Conservation (phyloP, 768 basidiomycete species). For the Naganishia friedmannii region DNA sequence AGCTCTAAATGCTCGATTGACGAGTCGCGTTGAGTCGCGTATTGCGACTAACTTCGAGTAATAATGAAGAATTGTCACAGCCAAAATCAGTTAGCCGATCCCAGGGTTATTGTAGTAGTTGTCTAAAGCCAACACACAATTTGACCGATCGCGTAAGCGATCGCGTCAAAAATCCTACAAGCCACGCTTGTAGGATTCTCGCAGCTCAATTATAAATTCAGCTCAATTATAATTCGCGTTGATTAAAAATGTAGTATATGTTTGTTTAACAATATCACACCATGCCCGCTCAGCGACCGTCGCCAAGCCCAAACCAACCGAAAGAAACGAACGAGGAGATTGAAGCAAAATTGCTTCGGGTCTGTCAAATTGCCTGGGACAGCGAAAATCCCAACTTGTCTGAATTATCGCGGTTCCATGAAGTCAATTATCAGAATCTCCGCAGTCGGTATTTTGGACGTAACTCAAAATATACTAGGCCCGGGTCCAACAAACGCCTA, state of each 20-base stretch:
- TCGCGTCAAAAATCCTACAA: slow-evolving; percentile 10
- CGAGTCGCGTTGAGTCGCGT: no score
- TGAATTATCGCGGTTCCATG: neutral
- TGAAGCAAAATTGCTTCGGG: neutral
- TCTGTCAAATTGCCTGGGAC: neutral
- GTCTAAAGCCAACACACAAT: slow-evolving; percentile 12
- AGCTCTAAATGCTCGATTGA: neutral
- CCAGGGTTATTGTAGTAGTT: neutral
- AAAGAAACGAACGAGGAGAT: neutral
- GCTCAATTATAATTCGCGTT: slow-evolving; percentile 5
- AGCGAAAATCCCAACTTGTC: neutral
- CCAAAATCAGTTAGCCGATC: neutral
- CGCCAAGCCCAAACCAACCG: neutral
- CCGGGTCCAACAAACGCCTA: neutral
- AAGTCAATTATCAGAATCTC: neutral
- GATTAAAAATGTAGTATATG: neutral
- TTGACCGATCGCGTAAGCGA: neutral
- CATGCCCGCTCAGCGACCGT: neutral
- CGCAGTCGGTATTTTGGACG: neutral
- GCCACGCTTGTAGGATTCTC: neutral
- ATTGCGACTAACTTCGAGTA: no score
- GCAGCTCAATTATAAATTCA: neutral
- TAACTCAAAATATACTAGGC: neutral
- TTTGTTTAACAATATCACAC: neutral
- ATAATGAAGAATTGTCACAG: no score